phyloP scores from a whole-genome alignment of 164 flowering plant species.

The Litsea cubeba region DNA sequence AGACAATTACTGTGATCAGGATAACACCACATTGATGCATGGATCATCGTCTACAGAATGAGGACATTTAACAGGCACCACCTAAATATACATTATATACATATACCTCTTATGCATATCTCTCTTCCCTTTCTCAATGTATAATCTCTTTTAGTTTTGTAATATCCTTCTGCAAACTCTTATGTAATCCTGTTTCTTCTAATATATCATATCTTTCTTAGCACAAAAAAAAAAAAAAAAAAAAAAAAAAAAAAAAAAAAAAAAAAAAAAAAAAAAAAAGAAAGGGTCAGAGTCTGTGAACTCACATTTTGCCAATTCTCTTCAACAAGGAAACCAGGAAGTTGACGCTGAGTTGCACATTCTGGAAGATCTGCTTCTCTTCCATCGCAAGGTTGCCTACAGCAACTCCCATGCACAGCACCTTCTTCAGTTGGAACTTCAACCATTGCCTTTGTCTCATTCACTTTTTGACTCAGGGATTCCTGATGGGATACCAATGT shows the following conservation, averaged over 20 bases:
- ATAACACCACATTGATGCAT: background rate
- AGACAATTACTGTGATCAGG: background rate
- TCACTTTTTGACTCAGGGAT: conserved; percentile 61
- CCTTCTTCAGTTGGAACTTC: conserved; percentile 77
- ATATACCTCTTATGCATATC: background rate
- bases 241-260: background rate
- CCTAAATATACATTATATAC: background rate
- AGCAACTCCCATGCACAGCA: conserved; percentile 84
- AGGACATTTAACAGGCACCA: too few relatives aligned
- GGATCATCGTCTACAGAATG: too few relatives aligned
- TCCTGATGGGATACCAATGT: conserved; percentile 73
- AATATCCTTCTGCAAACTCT: too few relatives aligned
- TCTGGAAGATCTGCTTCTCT: conserved; percentile 77
- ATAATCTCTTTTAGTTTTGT: too few relatives aligned
- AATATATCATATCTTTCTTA: background rate
- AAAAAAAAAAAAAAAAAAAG: background rate
- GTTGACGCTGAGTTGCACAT: conserved; percentile 66
- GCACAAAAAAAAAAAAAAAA: background rate
- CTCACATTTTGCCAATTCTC: conserved; percentile 84
- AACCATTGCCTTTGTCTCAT: conserved; percentile 71
- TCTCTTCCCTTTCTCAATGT: too few relatives aligned
- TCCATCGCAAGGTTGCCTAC: conserved; percentile 72
- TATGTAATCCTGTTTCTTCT: too few relatives aligned
- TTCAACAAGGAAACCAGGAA: conserved; percentile 68
- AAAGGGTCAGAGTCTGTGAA: conserved; percentile 1